These are phyloP conservation scores for Gomphus bonarii DNA, from an alignment of 1,284 basidiomycete species.

Conservation along the genomic window DNA sequence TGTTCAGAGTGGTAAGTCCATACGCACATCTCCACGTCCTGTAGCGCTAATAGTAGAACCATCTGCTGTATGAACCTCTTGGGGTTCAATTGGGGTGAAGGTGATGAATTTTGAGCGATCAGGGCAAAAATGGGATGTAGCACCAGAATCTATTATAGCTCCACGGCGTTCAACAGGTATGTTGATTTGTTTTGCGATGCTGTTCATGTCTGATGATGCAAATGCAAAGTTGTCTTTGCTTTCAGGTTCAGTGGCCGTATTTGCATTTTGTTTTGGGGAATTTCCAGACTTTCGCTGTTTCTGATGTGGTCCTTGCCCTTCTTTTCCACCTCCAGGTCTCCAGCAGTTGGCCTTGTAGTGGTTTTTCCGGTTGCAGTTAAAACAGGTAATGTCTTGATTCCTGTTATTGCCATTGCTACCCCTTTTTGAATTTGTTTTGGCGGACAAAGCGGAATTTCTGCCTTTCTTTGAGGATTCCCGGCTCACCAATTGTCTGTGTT, in stretches of 20 bases:
- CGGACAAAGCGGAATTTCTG: not conserved
- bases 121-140: not conserved
- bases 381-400: not conserved
- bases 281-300: not conserved
- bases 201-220: not conserved
- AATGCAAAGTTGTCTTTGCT: not conserved
- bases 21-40: not conserved
- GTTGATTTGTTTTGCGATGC: not conserved
- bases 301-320: not conserved
- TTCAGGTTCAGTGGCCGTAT: not conserved
- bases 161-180: not conserved
- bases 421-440: not conserved
- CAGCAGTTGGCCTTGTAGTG: not conserved
- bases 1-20: not conserved
- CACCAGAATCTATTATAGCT: not conserved
- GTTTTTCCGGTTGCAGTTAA: not conserved
- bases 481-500: not conserved
- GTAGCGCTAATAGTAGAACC: not conserved
- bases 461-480: not conserved
- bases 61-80: not conserved
- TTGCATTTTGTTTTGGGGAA: not conserved
- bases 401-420: not conserved
- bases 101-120: not conserved
- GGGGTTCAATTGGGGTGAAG: not conserved
- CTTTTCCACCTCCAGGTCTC: not conserved